Percentiles rank a stretch among this genome's conserved stretches.
Evolutionary conservation across 495 filamentous ascomycete genomes (phyloP).

Genomic region (Talaromyces proteolyticus): DNA sequence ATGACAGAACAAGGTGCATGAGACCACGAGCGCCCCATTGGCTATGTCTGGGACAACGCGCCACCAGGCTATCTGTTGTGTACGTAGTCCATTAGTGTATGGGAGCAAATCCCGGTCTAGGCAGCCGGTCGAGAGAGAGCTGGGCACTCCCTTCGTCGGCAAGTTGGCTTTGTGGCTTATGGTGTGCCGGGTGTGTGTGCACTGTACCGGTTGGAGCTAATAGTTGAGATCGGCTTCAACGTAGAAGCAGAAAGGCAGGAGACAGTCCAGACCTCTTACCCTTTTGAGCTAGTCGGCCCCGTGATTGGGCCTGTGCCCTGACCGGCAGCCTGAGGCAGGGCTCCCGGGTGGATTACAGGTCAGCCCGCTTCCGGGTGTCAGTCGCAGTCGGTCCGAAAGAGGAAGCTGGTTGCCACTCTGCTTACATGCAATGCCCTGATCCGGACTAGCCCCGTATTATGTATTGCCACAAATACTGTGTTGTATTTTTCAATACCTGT

Average conservation of each 20-base stretch:
- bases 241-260: too few species aligned
- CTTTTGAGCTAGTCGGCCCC: background rate
- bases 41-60: background rate
- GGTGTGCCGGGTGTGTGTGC: background rate
- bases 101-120: background rate
- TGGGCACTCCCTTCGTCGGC: background rate
- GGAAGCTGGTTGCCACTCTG: background rate
- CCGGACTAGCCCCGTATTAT: background rate
- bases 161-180: background rate
- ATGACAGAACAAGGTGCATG: background rate
- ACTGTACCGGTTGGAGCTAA: background rate
- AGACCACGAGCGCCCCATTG: too few species aligned
- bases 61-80: background rate
- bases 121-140: background rate
- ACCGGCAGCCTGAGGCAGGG: background rate
- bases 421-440: too few species aligned
- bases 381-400: too few species aligned
- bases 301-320: background rate
- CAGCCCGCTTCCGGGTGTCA: too few species aligned
- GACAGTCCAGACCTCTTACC: background rate
- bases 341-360: too few species aligned
- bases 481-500: background rate
- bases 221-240: too few species aligned
- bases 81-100: background rate
- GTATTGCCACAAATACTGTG: background rate